Evolutionary conservation across 106 monocot species (phyloP), one percentile per base, ranked within the genome.

Genomic region (Cymbidium sinense): DNA sequence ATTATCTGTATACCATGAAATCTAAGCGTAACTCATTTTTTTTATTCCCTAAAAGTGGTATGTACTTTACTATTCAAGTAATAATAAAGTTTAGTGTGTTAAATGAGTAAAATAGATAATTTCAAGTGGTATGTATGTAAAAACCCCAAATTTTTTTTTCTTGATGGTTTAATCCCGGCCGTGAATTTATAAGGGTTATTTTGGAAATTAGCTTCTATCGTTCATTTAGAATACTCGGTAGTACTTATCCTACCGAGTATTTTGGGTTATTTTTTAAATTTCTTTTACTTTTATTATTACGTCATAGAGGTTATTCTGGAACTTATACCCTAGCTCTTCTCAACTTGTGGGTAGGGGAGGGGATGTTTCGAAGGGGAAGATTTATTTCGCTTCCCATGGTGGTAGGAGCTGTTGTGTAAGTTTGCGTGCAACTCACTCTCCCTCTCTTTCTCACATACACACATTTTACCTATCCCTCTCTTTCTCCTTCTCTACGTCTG

Each of bases 331-430:
- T 72, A 27, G 27, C 41, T 1, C 3, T 18, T 43, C 12, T 74
- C 6, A 15, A 13, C 36, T 35, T 21, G 19, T 18, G 1, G 4
- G 13, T 74, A n/a, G n/a, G n/a, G 71, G 37, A 74, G 11, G 12
- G 41, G 43, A 74, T 74, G 74, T 74, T 74, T 74, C 74, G 43
- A 27, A 74, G 74, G 74, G 74, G 74, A 44, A 74, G 74, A 15
- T 74, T 74, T 34, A 43, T 74, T 74, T 74, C 74, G 13, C 28
- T 74, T 44, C 74, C 43, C 27, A 41, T 74, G 74, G 74, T 74
- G 34, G 74, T 44, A 25, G 74, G 74, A 44, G 74, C 74, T 33
- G 74, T 74, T 74, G 19, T 74, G 74, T 74, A 44, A 74, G 74
- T 73, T 73, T n/a, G 2, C 43, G n/a, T 21, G 10, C 25, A 34